These are phyloP conservation scores for Clausena lansium DNA, from an alignment of 345 rosid genomes.

Conservation along the genomic window DNA sequence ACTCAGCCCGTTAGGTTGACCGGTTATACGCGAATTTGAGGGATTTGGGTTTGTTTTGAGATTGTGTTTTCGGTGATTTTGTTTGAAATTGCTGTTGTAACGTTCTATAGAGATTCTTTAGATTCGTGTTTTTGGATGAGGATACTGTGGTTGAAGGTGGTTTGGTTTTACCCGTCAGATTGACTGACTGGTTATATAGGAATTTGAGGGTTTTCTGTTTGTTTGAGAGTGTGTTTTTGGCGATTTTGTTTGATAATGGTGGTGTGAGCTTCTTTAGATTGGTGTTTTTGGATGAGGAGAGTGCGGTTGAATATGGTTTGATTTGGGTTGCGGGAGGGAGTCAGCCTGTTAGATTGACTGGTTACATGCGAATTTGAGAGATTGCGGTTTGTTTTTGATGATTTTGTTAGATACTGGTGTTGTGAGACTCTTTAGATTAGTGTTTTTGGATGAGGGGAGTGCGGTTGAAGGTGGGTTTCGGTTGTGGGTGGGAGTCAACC, in stretches of 20 bases:
- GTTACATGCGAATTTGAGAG: conserved; percentile 48
- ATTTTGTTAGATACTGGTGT: not conserved
- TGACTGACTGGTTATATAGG: conserved; percentile 45
- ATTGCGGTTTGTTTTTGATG: not conserved
- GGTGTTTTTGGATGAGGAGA: conserved; percentile 23
- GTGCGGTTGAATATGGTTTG: conserved; percentile 57
- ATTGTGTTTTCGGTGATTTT: not conserved
- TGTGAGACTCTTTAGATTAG: not conserved
- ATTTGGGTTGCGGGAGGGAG: conserved; percentile 44
- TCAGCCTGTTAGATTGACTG: conserved; percentile 38
- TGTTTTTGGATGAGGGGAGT: conserved; percentile 23
- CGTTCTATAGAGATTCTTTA: too few relatives aligned
- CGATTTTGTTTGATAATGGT: not conserved
- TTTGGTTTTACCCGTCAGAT: conserved; percentile 44
- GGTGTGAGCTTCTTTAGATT: too few relatives aligned
- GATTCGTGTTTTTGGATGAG: not conserved
- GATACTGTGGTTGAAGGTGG: conserved; percentile 60
- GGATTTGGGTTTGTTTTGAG: conserved; percentile 1
- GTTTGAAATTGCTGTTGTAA: not conserved
- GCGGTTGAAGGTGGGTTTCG: conserved; percentile 53
- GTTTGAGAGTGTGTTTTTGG: not conserved
- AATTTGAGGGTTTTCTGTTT: conserved; percentile 28
- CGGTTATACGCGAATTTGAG: conserved; percentile 57
- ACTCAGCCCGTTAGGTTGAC: conserved; percentile 41
- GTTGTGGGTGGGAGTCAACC: conserved; percentile 43